Conservation (phyloP, 2,329 filamentous ascomycete genomes). For the Hirsutella rhossiliensis region DNA sequence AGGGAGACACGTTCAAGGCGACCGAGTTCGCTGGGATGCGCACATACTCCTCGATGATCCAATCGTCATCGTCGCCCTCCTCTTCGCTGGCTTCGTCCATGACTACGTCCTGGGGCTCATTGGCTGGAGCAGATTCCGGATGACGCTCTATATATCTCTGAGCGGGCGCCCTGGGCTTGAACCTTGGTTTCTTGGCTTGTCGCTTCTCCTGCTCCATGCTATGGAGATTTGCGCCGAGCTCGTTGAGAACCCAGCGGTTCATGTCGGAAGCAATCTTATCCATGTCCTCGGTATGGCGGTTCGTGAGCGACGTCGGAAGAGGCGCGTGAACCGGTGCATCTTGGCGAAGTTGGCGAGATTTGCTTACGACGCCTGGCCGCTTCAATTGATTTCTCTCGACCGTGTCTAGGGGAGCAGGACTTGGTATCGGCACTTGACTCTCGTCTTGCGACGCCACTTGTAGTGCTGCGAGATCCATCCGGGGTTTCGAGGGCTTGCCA, state of each 20-base stretch:
- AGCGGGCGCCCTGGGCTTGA: conserved; percentile 43
- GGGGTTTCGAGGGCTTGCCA: conserved; percentile 10
- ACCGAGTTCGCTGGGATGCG: conserved; percentile 43
- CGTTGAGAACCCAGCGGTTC: conserved; percentile 45
- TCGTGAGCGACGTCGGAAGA: conserved; percentile 20
- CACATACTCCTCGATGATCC: conserved; percentile 53
- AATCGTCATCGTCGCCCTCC: conserved; percentile 41
- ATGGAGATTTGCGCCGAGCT: conserved; percentile 42
- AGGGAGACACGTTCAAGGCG: conserved; percentile 30
- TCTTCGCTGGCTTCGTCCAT: conserved; percentile 29
- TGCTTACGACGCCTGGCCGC: conserved; percentile 18
- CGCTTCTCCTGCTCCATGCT: conserved; percentile 30
- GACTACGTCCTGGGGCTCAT: conserved; percentile 14
- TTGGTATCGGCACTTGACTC: neutral
- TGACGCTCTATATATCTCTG: conserved; percentile 45
- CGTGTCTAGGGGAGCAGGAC: conserved; percentile 3
- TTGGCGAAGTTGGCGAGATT: conserved; percentile 11
- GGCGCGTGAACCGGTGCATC: conserved; percentile 11
- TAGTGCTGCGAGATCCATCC: conserved; percentile 4
- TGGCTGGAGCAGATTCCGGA: conserved; percentile 20
- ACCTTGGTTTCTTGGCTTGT: conserved; percentile 26
- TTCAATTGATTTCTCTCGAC: conserved; percentile 17
- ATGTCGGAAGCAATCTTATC: conserved; percentile 40
- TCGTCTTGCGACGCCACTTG: neutral
- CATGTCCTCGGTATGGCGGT: conserved; percentile 29